A percentile compares a stretch with the other conserved stretches of the same genome.
Conservation (phyloP, 805 yeast species). For the Ogataea nakhonphanomensis region DNA sequence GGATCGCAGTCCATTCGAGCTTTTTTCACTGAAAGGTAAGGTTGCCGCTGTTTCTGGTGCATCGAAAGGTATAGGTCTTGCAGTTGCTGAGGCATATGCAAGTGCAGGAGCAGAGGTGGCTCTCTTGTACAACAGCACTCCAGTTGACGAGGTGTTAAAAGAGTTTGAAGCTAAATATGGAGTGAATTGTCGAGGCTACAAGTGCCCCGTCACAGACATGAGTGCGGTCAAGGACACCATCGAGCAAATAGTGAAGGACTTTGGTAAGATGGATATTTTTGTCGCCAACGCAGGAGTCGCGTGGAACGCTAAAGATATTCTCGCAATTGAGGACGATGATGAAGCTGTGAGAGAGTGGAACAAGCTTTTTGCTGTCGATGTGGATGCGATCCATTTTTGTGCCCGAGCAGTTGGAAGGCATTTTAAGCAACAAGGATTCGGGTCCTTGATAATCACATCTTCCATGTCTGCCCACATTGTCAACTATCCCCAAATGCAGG, state of each 20-base stretch:
- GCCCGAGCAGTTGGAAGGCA: constrained; percentile 70
- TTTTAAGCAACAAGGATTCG: constrained; percentile 69
- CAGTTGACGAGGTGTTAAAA: constrained; percentile 62
- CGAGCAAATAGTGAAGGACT: constrained; percentile 54
- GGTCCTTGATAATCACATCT: constrained; percentile 80
- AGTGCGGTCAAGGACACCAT: constrained; percentile 49
- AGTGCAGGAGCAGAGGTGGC: constrained; percentile 88
- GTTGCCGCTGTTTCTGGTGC: constrained; percentile 84
- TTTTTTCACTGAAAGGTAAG: constrained; percentile 77
- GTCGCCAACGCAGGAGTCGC: constrained; percentile 91
- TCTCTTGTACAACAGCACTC: constrained; percentile 60
- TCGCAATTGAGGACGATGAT: constrained; percentile 37
- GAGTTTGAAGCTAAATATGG: constrained; percentile 54
- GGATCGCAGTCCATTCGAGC: constrained; percentile 51
- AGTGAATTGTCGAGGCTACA: constrained; percentile 60
- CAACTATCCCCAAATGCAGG: constrained; percentile 83
- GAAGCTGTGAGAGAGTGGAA: constrained; percentile 62
- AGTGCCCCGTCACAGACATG: constrained; percentile 51
- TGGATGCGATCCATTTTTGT: constrained; percentile 78
- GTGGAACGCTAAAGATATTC: constrained; percentile 65
- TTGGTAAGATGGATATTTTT: constrained; percentile 76
- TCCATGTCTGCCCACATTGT: constrained; percentile 89
- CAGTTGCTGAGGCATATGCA: constrained; percentile 77
- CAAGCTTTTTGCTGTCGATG: constrained; percentile 68
- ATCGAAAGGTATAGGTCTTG: constrained; percentile 79